These are phyloP conservation scores for Penstemon eatonii DNA, from an alignment of 257 asterid genomes.

Conservation along the genomic window DNA sequence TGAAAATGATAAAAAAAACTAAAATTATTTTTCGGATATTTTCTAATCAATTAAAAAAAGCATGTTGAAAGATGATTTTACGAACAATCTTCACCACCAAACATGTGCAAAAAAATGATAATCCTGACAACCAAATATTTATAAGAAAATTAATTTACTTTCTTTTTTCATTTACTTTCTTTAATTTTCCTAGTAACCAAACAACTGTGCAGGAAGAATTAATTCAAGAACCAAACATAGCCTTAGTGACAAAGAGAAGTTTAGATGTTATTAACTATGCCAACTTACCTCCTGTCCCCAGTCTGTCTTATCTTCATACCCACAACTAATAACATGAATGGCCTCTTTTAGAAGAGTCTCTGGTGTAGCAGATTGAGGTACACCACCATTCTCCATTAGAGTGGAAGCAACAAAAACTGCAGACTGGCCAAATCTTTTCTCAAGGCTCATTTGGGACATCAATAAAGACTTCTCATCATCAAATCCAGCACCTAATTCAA, in stretches of 20 bases:
- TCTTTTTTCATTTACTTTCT: too few species aligned
- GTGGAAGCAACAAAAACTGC: constrained; percentile 98
- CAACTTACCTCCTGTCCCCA: constrained; percentile 89
- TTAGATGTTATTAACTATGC: constrained; percentile 20
- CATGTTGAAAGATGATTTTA: too few species aligned
- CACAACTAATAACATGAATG: constrained; percentile 98
- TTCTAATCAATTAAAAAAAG: too few species aligned
- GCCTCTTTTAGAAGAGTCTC: constrained; percentile 96
- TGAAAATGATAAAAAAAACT: too few species aligned
- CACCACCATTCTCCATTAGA: constrained; percentile 96
- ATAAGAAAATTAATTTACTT: too few species aligned
- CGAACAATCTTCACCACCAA: too few species aligned
- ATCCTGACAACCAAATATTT: too few species aligned
- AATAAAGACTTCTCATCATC: constrained; percentile 90
- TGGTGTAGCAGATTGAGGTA: constrained; percentile 91
- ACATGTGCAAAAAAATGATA: too few species aligned
- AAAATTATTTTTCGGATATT: too few species aligned
- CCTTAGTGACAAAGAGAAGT: constrained; percentile 19
- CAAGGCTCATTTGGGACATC: constrained; percentile 95
- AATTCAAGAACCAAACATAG: background rate
- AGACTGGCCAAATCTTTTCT: constrained; percentile 95
- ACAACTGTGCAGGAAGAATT: too few species aligned
- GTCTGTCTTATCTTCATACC: constrained; percentile 98
- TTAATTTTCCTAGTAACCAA: too few species aligned
- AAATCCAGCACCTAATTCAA: constrained; percentile 77